Evolutionary conservation across 352 stramenopile species (phyloP).

Genomic region (Pythium angustatum): DNA sequence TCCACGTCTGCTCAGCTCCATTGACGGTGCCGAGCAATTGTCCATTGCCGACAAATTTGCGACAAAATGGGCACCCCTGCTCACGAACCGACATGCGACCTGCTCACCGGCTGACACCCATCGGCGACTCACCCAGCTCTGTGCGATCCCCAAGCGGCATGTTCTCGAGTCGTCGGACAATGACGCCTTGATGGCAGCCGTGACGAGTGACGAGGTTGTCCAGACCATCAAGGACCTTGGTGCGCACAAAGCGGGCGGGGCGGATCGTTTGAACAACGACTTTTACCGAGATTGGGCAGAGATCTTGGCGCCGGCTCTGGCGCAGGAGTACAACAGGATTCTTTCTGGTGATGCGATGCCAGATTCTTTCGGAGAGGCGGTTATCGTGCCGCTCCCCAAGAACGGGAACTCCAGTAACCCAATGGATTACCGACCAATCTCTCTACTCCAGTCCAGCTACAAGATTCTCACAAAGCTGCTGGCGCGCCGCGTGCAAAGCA

Average conservation of each 20-base stretch:
- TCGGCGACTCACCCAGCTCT: too few relatives aligned
- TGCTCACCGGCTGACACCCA: too few relatives aligned
- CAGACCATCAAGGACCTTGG: background rate
- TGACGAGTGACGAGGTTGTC: background rate
- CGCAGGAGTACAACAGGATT: slow-evolving; percentile 9
- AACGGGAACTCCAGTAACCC: slow-evolving; percentile 17
- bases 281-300: slow-evolving; percentile 9
- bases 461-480: slow-evolving; percentile 32
- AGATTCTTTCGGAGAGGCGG: background rate
- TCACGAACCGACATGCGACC: too few relatives aligned
- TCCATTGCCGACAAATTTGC: too few relatives aligned
- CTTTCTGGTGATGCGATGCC: background rate
- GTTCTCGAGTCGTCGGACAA: background rate
- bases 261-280: slow-evolving; percentile 14
- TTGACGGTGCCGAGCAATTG: too few relatives aligned
- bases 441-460: slow-evolving; percentile 31
- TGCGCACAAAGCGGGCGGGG: slow-evolving; percentile 5
- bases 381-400: slow-evolving; percentile 30
- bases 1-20: too few relatives aligned
- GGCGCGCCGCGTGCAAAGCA: slow-evolving; percentile 1
- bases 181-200: background rate
- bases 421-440: slow-evolving; percentile 31
- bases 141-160: background rate
- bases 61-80: too few relatives aligned
- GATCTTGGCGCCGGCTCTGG: background rate